Evolutionary conservation across 805 yeast species (phyloP).

Genomic region (Blastobotrys terrestris): DNA sequence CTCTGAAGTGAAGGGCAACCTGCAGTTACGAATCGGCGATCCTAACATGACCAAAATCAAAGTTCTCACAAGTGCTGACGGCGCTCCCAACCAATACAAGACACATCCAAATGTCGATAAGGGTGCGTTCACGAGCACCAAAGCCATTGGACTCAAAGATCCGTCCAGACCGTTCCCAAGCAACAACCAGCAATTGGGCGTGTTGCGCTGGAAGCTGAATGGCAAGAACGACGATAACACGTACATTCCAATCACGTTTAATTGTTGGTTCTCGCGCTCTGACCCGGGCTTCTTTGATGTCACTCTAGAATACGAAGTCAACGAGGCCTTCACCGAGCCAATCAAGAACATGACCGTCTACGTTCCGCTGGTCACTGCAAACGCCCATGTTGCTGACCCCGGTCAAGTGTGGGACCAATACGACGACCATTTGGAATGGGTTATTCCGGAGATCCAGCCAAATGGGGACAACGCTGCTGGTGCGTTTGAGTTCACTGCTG

Average conservation of each 20-base stretch:
- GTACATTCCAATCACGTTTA: slow-evolving; percentile 61
- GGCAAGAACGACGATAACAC: slow-evolving; percentile 56
- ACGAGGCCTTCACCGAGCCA: slow-evolving; percentile 39
- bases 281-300: slow-evolving; percentile 60
- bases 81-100: slow-evolving; percentile 62
- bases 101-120: slow-evolving; percentile 97
- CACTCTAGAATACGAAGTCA: slow-evolving; percentile 83
- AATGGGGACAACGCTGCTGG: slow-evolving; percentile 50
- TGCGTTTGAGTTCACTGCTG: slow-evolving; percentile 72
- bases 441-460: slow-evolving; percentile 47
- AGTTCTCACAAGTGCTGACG: slow-evolving; percentile 49
- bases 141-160: slow-evolving; percentile 70
- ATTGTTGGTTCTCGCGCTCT: slow-evolving; percentile 74
- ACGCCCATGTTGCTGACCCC: slow-evolving; percentile 40
- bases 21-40: slow-evolving; percentile 81
- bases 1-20: slow-evolving; percentile 83
- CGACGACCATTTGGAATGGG: slow-evolving; percentile 68
- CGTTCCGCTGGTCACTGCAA: slow-evolving; percentile 62
- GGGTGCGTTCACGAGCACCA: slow-evolving; percentile 49
- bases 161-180: slow-evolving; percentile 77
- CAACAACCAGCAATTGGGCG: slow-evolving; percentile 85
- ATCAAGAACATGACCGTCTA: slow-evolving; percentile 49
- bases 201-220: slow-evolving; percentile 83
- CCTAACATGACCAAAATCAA: slow-evolving; percentile 62
- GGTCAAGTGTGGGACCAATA: slow-evolving; percentile 41